Evolutionary conservation across 2,329 filamentous ascomycete species (phyloP).

Genomic region (Aotearoamyces nothofagi): DNA sequence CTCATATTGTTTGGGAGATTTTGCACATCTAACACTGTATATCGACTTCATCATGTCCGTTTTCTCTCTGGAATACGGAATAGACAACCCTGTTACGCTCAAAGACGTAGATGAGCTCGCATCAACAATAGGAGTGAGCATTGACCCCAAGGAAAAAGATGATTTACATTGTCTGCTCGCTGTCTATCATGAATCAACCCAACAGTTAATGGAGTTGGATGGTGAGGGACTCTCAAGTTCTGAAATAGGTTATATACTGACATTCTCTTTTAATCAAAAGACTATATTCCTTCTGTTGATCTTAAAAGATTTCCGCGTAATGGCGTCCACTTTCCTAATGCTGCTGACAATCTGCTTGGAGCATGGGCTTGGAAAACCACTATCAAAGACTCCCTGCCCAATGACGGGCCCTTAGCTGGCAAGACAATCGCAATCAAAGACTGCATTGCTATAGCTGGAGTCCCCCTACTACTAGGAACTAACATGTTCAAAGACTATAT

Average conservation of each 20-base stretch:
- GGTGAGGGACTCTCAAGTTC: no score
- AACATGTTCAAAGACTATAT: slow-evolving; percentile 27
- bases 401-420: slow-evolving; percentile 16
- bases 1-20: no score
- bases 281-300: slow-evolving; percentile 16
- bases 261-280: no score
- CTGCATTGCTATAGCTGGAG: slow-evolving; percentile 34
- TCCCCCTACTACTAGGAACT: slow-evolving; percentile 35
- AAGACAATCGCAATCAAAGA: slow-evolving; percentile 36
- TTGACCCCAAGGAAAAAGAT: slow-evolving; percentile 23
- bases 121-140: slow-evolving; percentile 14
- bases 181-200: slow-evolving; percentile 23
- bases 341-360: slow-evolving; percentile 28
- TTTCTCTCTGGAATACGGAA: slow-evolving; percentile 4
- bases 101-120: slow-evolving; percentile 11
- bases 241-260: no score
- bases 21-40: background rate
- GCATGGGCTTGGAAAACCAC: slow-evolving; percentile 35
- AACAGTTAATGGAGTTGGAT: slow-evolving; percentile 15
- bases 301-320: slow-evolving; percentile 25
- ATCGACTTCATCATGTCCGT: slow-evolving; percentile 5
- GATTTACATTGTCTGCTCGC: slow-evolving; percentile 22
- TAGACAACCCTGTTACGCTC: slow-evolving; percentile 3
- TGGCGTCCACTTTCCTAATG: slow-evolving; percentile 23
- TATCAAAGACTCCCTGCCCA: slow-evolving; percentile 22